Conservation (phyloP, 306 rosid species). For the Inga laurina region DNA sequence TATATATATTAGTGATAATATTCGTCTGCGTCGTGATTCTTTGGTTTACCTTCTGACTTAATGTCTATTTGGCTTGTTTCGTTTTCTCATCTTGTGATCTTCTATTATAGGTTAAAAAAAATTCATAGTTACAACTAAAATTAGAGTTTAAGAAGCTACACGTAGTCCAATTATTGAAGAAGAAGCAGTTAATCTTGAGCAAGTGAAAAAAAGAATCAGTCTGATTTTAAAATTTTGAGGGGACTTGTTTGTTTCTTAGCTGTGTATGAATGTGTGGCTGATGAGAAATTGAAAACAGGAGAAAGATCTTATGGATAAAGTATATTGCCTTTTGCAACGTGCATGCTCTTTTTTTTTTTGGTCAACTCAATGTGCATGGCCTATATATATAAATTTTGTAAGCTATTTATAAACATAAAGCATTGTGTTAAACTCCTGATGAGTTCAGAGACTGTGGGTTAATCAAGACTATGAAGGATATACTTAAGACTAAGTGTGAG, state of each 20-base stretch:
- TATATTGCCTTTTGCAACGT: background rate
- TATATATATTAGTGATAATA: no score
- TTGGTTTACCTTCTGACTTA: conserved; percentile 40
- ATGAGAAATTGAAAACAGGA: background rate
- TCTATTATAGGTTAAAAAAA: background rate
- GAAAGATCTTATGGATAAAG: background rate
- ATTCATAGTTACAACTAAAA: no score
- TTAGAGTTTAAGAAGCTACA: background rate
- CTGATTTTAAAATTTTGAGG: no score
- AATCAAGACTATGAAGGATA: no score
- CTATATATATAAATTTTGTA: no score
- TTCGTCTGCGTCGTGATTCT: conserved; percentile 14
- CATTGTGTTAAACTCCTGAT: no score
- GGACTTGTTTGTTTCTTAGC: background rate
- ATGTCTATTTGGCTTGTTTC: conserved; percentile 45
- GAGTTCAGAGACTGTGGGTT: no score
- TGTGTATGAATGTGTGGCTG: background rate
- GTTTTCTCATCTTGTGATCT: conserved; percentile 52
- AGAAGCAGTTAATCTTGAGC: background rate
- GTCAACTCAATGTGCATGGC: no score
- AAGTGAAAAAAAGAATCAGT: background rate
- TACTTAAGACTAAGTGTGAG: no score
- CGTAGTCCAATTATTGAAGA: background rate
- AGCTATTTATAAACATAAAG: no score
- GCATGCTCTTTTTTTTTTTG: background rate